A percentile compares a stretch with the other conserved stretches of the same genome.
phyloP scores from a whole-genome alignment of 148 eudicot genomes.

The Rhododendron ovatum region DNA sequence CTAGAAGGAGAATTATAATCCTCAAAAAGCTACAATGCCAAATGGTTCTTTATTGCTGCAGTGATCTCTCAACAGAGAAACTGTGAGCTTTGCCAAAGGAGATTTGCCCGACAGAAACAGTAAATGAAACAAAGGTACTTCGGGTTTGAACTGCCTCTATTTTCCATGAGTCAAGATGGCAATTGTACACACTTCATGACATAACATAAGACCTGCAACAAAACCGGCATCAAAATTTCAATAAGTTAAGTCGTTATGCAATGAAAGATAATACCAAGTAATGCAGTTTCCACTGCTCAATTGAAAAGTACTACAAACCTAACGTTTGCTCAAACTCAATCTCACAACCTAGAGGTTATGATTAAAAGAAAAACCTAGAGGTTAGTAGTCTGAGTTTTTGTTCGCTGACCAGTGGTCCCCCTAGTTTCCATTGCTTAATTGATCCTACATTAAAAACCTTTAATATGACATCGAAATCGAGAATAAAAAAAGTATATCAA shows the following conservation, averaged over 20 bases:
- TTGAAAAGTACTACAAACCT: neutral
- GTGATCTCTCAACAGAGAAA: conserved; percentile 15
- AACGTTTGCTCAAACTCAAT: neutral
- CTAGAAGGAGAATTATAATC: neutral
- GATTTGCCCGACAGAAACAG: conserved; percentile 38
- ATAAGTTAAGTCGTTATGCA: neutral
- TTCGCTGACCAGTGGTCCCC: neutral
- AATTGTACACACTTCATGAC: conserved; percentile 26
- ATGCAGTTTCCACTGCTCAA: neutral
- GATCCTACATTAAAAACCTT: neutral
- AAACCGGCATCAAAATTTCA: conserved; percentile 6
- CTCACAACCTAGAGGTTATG: neutral
- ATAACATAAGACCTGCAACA: conserved; percentile 43
- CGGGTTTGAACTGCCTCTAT: conserved; percentile 13
- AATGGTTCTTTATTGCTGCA: neutral
- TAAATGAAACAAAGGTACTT: neutral
- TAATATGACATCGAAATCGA: neutral
- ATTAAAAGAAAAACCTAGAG: neutral
- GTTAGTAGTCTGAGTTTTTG: neutral
- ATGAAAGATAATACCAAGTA: neutral
- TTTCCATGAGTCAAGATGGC: conserved; percentile 25
- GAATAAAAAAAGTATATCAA: neutral
- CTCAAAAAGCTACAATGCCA: neutral
- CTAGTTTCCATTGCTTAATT: neutral
- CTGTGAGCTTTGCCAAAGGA: conserved; percentile 55